Percentiles rank a stretch among this genome's conserved stretches.
phyloP scores from a whole-genome alignment of 164 flowering plant species.

The Platanus orientalis region DNA sequence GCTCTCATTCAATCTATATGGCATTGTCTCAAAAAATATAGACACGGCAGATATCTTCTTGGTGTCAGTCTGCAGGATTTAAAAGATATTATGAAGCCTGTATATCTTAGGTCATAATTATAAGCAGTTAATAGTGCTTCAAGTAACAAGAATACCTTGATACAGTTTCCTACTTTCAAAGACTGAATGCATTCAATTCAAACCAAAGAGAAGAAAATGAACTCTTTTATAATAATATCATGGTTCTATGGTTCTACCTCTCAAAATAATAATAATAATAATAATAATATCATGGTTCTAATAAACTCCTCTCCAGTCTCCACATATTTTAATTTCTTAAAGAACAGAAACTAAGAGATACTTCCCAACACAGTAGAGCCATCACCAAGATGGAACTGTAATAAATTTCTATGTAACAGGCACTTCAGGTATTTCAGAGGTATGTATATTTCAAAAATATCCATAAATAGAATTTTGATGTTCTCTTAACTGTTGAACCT shows the following conservation, averaged over 20 bases:
- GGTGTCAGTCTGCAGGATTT: slow-evolving; percentile 51
- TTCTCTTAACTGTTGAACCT: too few species aligned
- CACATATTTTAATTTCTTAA: not conserved
- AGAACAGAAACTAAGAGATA: not conserved
- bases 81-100: slow-evolving; percentile 8
- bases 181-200: not conserved
- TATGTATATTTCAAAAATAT: too few species aligned
- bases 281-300: not conserved
- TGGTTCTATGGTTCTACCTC: too few species aligned
- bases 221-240: not conserved
- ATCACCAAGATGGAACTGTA: too few species aligned
- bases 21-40: slow-evolving; percentile 88
- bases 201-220: not conserved
- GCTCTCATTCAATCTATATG: slow-evolving; percentile 78
- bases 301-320: not conserved
- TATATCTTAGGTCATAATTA: not conserved
- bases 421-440: not conserved
- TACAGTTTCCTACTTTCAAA: not conserved
- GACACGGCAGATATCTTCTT: slow-evolving; percentile 91
- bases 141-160: not conserved
- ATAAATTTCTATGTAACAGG: not conserved
- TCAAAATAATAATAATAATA: too few species aligned
- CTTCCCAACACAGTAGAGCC: too few species aligned
- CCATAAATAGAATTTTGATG: too few species aligned
- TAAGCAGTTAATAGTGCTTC: not conserved